Base-by-base conservation (phyloP, 306 rosid genomes). In the Coriaria nepalensis region DNA sequence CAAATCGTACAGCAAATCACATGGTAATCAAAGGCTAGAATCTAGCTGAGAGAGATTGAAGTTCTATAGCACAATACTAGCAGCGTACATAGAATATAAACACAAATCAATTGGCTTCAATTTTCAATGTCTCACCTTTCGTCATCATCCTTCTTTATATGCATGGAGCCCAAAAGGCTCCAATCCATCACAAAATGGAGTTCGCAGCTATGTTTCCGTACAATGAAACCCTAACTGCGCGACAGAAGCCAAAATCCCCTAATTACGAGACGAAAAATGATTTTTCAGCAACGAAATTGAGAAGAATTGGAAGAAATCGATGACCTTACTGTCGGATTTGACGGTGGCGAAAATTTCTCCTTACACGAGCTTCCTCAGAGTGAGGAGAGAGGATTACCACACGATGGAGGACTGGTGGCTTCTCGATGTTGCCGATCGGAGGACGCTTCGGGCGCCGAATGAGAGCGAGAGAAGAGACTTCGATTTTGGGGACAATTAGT, bases 281-380 rank as follows among this genome's bases (percentile, higher is more conserved):
- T 11, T 47, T 52, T 42, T 43, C 6, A 35, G 35, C 33, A 6
- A 11, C 5, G 9, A 0, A 6, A 36, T 10, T 35, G 34, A 7
- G 40, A 4, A 5, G 54, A 40, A 59, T 3, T 5, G 38, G 35
- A 40, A 6, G 33, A 6, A 4, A 45, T 49, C 45, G 6, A 8
- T 4, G 7, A n/a, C 13, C 35, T 47, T 64, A 90, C 98, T 87
- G 42, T 90, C 83, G 5, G 78, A 76, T 59, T 90, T 77, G 59
- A 85, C 85, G 52, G 61, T 46, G 14, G 79, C 55, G 59, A 85
- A 66, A 4, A 85, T 94, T 53, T 90, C 94, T 95, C n/a, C 78
- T 68, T 47, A 73, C 78, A 9, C 62, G 81, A 55, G 85, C 93
- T 71, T 90, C 85, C 69, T 81, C 95, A 44, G 85, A 84, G 82